Evolutionary conservation across 2,329 filamentous ascomycete genomes (phyloP), one percentile per base, ranked within the genome.

Genomic region (Aspergillus phoenicis): DNA sequence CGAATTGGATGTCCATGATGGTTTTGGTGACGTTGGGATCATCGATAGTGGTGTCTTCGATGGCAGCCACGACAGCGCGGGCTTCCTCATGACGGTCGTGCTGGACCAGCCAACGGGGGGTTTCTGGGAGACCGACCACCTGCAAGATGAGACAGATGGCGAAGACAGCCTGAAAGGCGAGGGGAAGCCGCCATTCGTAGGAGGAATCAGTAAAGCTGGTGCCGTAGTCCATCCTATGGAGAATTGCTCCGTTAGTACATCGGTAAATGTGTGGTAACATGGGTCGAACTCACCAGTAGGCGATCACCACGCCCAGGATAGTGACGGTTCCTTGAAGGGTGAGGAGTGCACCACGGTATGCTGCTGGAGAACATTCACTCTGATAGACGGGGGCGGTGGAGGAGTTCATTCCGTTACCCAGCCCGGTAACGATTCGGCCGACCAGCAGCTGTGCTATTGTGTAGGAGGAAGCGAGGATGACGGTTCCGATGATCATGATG

Each of bases 341-440:
- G 13, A 74, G 52, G 17, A 72, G 48, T 0, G 66, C 63, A 17
- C 71, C 71, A 13, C 71, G 64, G 20, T 66, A 67, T 1, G 64
- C 52, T 0, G 68, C 66, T 0, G 72, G 70, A 2, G 68, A 65
- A 52, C 68, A 67, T 54, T 77, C 74, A 3, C 70, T 71, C 57
- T 76, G 74, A 47, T 71, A 77, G 0, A 70, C 67, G 1, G 67
- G 67, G 0, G 67, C 68, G 0, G 68, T 70, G 3, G 66, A 68
- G 4, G 65, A 68, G 54, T 70, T 70, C 63, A 68, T 67, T n/a
- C 68, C 67, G 20, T 69, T 69, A 0, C 68, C 67, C 68, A 83
- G 67, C 0, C 81, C 81, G 0, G 80, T 81, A 15, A 83, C 71
- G 57, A 82, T 80, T 8, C 81, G 70, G 0, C 80, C 82, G 20